These are phyloP conservation scores for Cicer chorassanicum DNA, from an alignment of 306 rosid species.

Conservation along the genomic window DNA sequence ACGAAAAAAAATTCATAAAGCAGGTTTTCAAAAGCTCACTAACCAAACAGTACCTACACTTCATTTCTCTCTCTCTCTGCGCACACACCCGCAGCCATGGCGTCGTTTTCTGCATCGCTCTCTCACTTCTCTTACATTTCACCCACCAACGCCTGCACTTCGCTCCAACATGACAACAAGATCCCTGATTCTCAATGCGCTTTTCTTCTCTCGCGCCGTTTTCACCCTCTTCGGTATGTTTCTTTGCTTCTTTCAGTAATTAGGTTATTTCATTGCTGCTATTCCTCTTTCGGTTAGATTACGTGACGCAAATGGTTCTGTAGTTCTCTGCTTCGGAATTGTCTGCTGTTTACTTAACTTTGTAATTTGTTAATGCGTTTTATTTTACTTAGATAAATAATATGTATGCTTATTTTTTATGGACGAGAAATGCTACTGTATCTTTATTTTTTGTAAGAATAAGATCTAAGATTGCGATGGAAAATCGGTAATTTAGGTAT, in stretches of 20 bases:
- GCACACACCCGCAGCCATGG: conserved; percentile 46
- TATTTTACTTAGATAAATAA: background rate
- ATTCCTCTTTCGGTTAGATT: background rate
- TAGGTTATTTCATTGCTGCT: conserved; percentile 20
- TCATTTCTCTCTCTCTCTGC: background rate
- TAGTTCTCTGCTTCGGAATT: background rate
- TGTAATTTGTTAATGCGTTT: background rate
- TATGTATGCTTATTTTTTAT: background rate
- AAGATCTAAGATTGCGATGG: background rate
- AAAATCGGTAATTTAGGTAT: background rate
- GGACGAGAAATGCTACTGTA: background rate
- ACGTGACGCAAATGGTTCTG: background rate
- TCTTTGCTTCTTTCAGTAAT: background rate
- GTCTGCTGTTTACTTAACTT: background rate
- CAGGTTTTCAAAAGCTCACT: background rate
- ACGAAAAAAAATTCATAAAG: too few species aligned
- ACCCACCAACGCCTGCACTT: conserved; percentile 13
- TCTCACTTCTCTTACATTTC: conserved; percentile 46
- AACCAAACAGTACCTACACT: background rate
- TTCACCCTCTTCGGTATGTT: conserved; percentile 49
- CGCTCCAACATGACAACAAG: background rate
- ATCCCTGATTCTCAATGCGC: conserved; percentile 52
- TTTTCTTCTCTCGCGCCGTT: conserved; percentile 33
- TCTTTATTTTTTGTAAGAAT: background rate
- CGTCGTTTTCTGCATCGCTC: conserved; percentile 49